Evolutionary conservation across 2,329 filamentous ascomycete species (phyloP), one percentile per base, ranked within the genome.

Genomic region (Diaporthe nobilis): DNA sequence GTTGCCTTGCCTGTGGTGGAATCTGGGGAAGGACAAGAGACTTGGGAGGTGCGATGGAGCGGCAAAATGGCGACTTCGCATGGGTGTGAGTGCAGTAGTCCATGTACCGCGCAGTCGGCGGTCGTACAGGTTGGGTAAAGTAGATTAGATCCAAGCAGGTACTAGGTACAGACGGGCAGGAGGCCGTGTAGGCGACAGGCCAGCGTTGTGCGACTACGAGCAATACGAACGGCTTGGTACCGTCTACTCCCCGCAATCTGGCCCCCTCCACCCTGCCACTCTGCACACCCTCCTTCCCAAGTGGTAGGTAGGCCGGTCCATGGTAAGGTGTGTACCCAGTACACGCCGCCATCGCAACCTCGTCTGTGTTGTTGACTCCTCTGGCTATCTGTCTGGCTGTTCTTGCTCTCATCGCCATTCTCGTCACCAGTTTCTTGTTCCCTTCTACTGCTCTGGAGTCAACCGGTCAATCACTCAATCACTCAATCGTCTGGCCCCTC

Each of bases 11-110:
- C 28, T 20, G 51, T 57, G 71, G 44, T 67, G 49, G 53, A 37
- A 67, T 71, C 53, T 49, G 34, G 72, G 63, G 42, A 53, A 65
- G 58, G 63, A 61, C 44, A 25, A 57, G 58, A 71, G 31, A 57
- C 58, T 39, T 70, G 60, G 25, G 51, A 75, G 73, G 55, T 75
- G 76, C 71, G 73, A 77, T 77, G 76, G 61, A 76, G 74, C 73
- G 70, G 73, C 73, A 65, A 73, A 73, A 77, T 77, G 76, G 76
- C 76, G 76, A 77, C 57, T 73, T 73, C 70, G 75, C 57, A 51
- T 25, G 58, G 71, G 57, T 25, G 53, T 42, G 47, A n/a, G 42
- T 53, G 34, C 71, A 51, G 47, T 53, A 73, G 49, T 28, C 57
- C 44, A 22, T 25, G 58, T 31, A 53, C 25, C 37, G 5, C 22